A percentile compares a stretch with the other conserved stretches of the same genome.
Evolutionary conservation across 164 flowering plant species (phyloP).

Genomic region (Saururus chinensis): DNA sequence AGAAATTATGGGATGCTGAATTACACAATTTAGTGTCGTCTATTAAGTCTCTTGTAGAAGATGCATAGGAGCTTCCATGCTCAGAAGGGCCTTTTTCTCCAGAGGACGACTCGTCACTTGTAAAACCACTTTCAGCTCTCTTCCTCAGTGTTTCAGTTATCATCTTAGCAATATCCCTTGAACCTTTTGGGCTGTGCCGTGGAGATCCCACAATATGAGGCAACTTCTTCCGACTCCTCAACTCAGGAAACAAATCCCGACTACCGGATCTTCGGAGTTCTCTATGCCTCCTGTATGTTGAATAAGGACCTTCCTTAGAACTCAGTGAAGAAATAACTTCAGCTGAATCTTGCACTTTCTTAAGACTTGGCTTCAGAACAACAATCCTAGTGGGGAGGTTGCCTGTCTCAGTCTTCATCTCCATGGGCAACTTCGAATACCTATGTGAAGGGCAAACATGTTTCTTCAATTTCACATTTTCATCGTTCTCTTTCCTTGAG

Average conservation of each 20-base stretch:
- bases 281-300: slow-evolving; percentile 18
- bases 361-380: slow-evolving; percentile 72
- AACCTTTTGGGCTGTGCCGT: slow-evolving; percentile 31
- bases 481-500: slow-evolving; percentile 16
- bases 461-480: slow-evolving; percentile 5
- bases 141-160: slow-evolving; percentile 27
- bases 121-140: slow-evolving; percentile 16
- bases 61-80: slow-evolving; percentile 49
- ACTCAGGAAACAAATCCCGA: slow-evolving; percentile 17
- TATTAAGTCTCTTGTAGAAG: slow-evolving; percentile 40
- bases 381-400: slow-evolving; percentile 59
- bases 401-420: slow-evolving; percentile 14
- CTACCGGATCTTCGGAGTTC: slow-evolving; percentile 12
- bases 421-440: slow-evolving; percentile 12
- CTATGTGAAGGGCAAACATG: slow-evolving; percentile 19
- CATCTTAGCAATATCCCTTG: slow-evolving; percentile 54
- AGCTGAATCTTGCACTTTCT: slow-evolving; percentile 19
- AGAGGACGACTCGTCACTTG: slow-evolving; percentile 14
- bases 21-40: slow-evolving; percentile 32
- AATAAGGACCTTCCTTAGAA: slow-evolving; percentile 19
- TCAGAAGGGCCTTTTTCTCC: slow-evolving; percentile 44
- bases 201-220: slow-evolving; percentile 16
- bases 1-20: slow-evolving; percentile 16
- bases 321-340: slow-evolving; percentile 24
- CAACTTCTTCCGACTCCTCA: slow-evolving; percentile 14